A percentile compares a stretch with the other conserved stretches of the same genome.
phyloP scores from a whole-genome alignment of 2,329 filamentous ascomycete genomes.

The Tympanopsis confertula region DNA sequence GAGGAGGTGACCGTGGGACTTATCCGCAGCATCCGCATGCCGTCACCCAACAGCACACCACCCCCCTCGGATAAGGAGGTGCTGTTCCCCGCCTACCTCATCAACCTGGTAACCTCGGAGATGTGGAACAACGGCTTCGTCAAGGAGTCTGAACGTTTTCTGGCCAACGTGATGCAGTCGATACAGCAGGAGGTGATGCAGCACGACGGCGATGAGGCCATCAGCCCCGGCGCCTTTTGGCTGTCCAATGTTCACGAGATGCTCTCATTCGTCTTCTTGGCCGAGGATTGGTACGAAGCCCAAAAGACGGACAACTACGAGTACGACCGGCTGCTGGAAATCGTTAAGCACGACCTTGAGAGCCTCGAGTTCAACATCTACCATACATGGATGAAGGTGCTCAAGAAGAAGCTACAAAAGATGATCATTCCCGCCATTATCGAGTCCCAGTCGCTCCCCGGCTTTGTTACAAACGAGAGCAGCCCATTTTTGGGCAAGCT shows the following conservation, averaged over 20 bases:
- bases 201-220: conserved; percentile 89
- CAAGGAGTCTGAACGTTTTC: conserved; percentile 96
- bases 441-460: conserved; percentile 92
- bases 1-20: conserved; percentile 94
- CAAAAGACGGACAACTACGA: conserved; percentile 99
- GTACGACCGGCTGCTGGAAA: conserved; percentile 92
- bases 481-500: conserved; percentile 97
- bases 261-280: conserved; percentile 97
- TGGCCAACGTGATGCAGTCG: conserved; percentile 98
- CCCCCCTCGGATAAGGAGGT: conserved; percentile 97
- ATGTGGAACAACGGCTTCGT: conserved; percentile 99
- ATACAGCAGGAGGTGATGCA: conserved; percentile 99
- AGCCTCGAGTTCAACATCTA: conserved; percentile 99
- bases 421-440: conserved; percentile 99
- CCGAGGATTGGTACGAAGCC: conserved; percentile 98
- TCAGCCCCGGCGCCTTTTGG: conserved; percentile 98
- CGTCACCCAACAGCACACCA: conserved; percentile 72
- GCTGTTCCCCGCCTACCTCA: conserved; percentile 94
- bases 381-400: conserved; percentile 99
- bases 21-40: conserved; percentile 93
- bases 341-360: conserved; percentile 97
- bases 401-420: conserved; percentile 98
- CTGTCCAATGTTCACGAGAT: conserved; percentile 98
- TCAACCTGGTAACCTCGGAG: conserved; percentile 96
- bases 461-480: conserved; percentile 97